These are phyloP conservation scores for Collariella sp. DNA, from an alignment of 495 filamentous ascomycete genomes.

Conservation along the genomic window DNA sequence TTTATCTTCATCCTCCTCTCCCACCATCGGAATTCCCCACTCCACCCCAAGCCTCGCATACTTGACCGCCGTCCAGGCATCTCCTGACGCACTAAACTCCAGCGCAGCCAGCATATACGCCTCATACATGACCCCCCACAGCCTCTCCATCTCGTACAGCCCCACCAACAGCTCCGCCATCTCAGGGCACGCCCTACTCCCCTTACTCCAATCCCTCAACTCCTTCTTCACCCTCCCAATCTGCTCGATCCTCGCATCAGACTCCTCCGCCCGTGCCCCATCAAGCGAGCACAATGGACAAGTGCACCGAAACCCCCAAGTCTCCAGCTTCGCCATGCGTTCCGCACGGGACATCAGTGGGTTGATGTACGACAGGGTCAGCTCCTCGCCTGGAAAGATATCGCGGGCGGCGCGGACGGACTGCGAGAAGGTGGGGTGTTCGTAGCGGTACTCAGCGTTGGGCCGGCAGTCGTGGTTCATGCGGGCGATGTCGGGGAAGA, in stretches of 20 bases:
- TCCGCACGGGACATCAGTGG: constrained; percentile 22
- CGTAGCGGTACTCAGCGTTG: constrained; percentile 38
- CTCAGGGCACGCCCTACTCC: constrained; percentile 20
- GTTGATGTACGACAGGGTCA: constrained; percentile 36
- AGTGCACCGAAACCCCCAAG: constrained; percentile 36
- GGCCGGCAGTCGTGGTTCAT: constrained; percentile 41
- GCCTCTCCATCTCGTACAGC: constrained; percentile 31
- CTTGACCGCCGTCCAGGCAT: constrained; percentile 30
- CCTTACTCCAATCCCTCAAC: constrained; percentile 19
- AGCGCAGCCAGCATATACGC: constrained; percentile 32
- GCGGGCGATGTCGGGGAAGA: constrained; percentile 31
- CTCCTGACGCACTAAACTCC: constrained; percentile 33
- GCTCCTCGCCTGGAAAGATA: constrained; percentile 30
- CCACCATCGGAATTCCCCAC: constrained; percentile 29
- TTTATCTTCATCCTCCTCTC: constrained; percentile 21
- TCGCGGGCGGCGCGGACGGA: constrained; percentile 30
- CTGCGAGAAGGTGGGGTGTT: constrained; percentile 27
- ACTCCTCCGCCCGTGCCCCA: constrained; percentile 17
- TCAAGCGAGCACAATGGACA: constrained; percentile 28
- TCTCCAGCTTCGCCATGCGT: constrained; percentile 22
- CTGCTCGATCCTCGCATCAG: constrained; percentile 26
- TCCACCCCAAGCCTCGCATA: constrained; percentile 31
- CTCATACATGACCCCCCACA: constrained; percentile 29
- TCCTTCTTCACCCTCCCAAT: constrained; percentile 25
- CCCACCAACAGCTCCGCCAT: constrained; percentile 33